Conservation (phyloP, 495 filamentous ascomycete species). For the Durotheca rogersii region DNA sequence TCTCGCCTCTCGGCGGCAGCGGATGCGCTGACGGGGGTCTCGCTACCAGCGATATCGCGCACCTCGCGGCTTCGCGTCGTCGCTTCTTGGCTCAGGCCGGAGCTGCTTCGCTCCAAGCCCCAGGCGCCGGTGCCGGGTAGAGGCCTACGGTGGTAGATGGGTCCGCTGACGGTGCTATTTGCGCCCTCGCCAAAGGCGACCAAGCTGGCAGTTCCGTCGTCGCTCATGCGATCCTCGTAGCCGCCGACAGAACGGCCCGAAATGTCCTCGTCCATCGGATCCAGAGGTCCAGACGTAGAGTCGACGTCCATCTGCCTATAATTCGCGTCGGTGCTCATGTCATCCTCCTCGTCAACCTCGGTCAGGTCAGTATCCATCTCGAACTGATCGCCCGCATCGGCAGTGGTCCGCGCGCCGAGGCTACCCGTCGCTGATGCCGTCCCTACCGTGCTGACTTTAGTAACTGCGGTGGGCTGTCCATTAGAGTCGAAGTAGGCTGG, state of each 20-base stretch:
- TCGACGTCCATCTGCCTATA: conserved; percentile 43
- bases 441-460: conserved; percentile 81
- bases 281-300: conserved; percentile 39
- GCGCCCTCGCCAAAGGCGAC: conserved; percentile 89
- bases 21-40: conserved; percentile 44
- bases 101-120: conserved; percentile 45
- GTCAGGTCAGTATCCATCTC: conserved; percentile 52
- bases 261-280: conserved; percentile 46
- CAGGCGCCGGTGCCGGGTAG: conserved; percentile 37
- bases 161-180: conserved; percentile 72
- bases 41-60: conserved; percentile 30
- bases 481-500: conserved; percentile 71
- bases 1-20: conserved; percentile 44
- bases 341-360: conserved; percentile 48
- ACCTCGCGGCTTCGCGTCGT: conserved; percentile 28
- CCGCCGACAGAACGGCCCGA: conserved; percentile 59
- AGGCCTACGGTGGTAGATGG: conserved; percentile 59
- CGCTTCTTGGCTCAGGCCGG: conserved; percentile 44
- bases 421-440: conserved; percentile 70
- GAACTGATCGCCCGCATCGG: conserved; percentile 44
- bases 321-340: conserved; percentile 52
- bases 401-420: conserved; percentile 66
- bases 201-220: conserved; percentile 67
- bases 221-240: conserved; percentile 71
- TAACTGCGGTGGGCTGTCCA: conserved; percentile 56